Evolutionary conservation across 2,329 filamentous ascomycete genomes (phyloP).

Genomic region (Exophiala calicioides): DNA sequence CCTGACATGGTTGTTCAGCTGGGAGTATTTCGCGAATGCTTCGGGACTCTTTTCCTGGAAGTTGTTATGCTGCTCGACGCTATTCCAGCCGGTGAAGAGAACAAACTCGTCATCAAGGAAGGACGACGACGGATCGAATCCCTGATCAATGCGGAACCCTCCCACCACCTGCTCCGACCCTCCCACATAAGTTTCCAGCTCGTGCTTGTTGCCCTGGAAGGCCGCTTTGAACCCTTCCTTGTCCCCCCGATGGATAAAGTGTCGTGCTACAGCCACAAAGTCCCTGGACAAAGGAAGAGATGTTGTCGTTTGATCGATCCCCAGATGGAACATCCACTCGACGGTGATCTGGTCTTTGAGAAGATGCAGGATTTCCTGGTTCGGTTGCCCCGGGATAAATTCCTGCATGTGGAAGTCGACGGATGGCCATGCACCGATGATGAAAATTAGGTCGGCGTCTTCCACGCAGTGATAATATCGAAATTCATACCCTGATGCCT

Average conservation of each 20-base stretch:
- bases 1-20: constrained; percentile 31
- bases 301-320: constrained; percentile 33
- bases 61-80: constrained; percentile 41
- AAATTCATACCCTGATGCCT: constrained; percentile 40
- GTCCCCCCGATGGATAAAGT: constrained; percentile 16
- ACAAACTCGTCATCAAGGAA: constrained; percentile 43
- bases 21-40: constrained; percentile 34
- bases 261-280: constrained; percentile 17
- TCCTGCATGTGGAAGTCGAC: constrained; percentile 43
- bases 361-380: constrained; percentile 42
- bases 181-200: constrained; percentile 25
- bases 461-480: constrained; percentile 47
- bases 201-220: constrained; percentile 7
- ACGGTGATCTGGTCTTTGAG: constrained; percentile 43
- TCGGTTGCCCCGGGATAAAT: constrained; percentile 46
- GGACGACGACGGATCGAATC: constrained; percentile 16
- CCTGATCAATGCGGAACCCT: constrained; percentile 44
- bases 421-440: constrained; percentile 50
- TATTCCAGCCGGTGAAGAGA: constrained; percentile 43
- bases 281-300: constrained; percentile 8
- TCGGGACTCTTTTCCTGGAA: constrained; percentile 36
- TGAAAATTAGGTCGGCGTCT: constrained; percentile 45
- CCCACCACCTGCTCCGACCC: constrained; percentile 36
- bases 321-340: constrained; percentile 48
- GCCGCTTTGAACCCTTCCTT: constrained; percentile 10